phyloP scores from a whole-genome alignment of 306 rosid species.

The Ziziphus jujuba region DNA sequence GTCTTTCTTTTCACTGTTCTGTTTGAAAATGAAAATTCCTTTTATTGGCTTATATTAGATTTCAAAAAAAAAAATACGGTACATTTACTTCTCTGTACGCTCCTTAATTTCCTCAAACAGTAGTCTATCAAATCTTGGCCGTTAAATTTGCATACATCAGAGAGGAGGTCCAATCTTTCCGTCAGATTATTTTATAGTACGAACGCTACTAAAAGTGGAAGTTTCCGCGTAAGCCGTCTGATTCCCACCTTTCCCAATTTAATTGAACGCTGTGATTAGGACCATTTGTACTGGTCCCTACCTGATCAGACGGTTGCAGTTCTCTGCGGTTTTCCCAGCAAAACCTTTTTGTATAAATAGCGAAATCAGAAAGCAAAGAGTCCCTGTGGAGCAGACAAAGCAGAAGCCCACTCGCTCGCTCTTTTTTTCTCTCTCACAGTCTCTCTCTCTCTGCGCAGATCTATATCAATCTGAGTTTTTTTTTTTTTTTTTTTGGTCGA shows the following conservation, averaged over 20 bases:
- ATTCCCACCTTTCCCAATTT: background rate
- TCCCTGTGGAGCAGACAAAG: conserved; percentile 17
- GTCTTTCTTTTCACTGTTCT: too few species aligned
- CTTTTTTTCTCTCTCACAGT: background rate
- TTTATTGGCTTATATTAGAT: too few species aligned
- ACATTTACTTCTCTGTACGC: too few species aligned
- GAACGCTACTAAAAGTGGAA: too few species aligned
- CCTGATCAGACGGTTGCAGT: conserved; percentile 31
- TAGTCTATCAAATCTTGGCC: too few species aligned
- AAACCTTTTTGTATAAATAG: background rate
- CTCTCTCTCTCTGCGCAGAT: conserved; percentile 6
- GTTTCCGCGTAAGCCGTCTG: background rate
- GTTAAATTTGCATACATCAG: too few species aligned
- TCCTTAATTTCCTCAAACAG: too few species aligned
- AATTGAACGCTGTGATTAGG: conserved; percentile 2
- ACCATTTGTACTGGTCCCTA: background rate
- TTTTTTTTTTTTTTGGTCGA: background rate
- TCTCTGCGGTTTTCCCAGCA: conserved; percentile 4
- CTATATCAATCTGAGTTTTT: background rate
- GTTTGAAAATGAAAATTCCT: too few species aligned
- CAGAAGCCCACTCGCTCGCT: background rate
- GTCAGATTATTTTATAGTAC: too few species aligned
- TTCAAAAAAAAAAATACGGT: too few species aligned
- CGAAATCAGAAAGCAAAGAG: conserved; percentile 13
- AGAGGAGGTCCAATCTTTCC: too few species aligned